Evolutionary conservation across 805 yeast species (phyloP), one percentile per base, ranked within the genome.

Genomic region (Torulaspora gathmanii): DNA sequence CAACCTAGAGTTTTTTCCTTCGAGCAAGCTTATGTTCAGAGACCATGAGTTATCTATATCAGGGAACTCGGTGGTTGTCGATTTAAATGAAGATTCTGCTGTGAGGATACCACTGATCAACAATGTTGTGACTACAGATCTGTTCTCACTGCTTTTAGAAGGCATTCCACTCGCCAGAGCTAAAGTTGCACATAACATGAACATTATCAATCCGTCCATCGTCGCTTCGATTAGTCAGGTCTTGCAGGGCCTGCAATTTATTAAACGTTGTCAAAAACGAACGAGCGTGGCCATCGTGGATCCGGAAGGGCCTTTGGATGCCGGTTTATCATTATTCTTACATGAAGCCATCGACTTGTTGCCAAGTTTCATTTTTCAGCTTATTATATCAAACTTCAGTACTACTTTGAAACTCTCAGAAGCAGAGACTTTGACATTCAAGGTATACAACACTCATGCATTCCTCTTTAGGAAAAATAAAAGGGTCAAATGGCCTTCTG

Each of bases 21-120:
- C 57, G n/a, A 50, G 48, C 7, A 42, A 36, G 19, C 45, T 47
- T 30, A 37, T 30, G 13, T 48, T 55, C 42, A 54, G 49, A 17
- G 57, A 56, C 30, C 55, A 56, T 39, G 67, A 65, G 49, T 22
- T 64, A 3, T 52, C 68, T 2, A 22, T 65, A 2, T 55, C 69
- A 1, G 56, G 57, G 2, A 65, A 55, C 40, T 47, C 65, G 1
- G 36, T 59, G 5, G 43, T 42, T 7, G 42, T 59, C 2, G 49
- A 44, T 27, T 34, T 58, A 2, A 47, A 53, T 7, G 47, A 55
- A 1, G 41, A 53, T n/a, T 53, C 60, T 2, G 47, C 51, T 5
- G 33, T 65, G n/a, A 51, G 62, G 17, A 42, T 63, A 4, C 69
- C 70, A 1, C 41, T 64, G 11, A 46, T 65, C 5, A 66, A 59